Evolutionary conservation across 805 yeast genomes (phyloP).

Genomic region (Starmerella apicola): DNA sequence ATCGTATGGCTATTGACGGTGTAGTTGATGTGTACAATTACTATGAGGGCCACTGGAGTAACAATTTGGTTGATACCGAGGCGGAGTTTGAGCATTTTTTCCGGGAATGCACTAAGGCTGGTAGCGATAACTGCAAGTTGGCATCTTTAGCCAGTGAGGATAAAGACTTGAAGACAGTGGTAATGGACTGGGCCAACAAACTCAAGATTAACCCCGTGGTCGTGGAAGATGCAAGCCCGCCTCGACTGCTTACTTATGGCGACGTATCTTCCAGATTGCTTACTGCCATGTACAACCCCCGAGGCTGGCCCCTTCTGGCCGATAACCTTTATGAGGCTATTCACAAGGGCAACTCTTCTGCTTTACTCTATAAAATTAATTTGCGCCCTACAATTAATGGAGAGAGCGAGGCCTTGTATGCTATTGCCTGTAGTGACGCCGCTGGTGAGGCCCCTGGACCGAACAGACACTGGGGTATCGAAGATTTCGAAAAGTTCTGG

Average conservation of each 20-base stretch:
- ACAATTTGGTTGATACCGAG: constrained; percentile 16
- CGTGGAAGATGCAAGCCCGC: constrained; percentile 6
- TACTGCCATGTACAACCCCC: constrained; percentile 14
- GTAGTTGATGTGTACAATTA: constrained; percentile 18
- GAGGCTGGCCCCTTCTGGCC: constrained; percentile 13
- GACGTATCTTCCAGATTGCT: constrained; percentile 7
- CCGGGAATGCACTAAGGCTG: constrained; percentile 8
- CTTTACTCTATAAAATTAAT: background rate
- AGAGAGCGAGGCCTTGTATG: constrained; percentile 1
- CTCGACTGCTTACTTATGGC: constrained; percentile 14
- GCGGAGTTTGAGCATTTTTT: constrained; percentile 11
- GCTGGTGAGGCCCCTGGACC: background rate
- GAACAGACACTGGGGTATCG: constrained; percentile 2
- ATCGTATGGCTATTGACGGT: constrained; percentile 20
- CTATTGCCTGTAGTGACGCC: constrained; percentile 7
- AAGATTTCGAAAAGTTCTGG: constrained; percentile 5
- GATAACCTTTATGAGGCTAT: constrained; percentile 13
- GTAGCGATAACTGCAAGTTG: constrained; percentile 3
- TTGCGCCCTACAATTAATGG: background rate
- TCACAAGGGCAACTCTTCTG: background rate
- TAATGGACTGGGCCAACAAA: constrained; percentile 4
- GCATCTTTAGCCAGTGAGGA: constrained; percentile 2
- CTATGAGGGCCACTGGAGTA: constrained; percentile 17
- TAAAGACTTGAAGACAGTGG: constrained; percentile 2
- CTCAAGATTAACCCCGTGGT: constrained; percentile 7